Conservation (phyloP, 495 filamentous ascomycete species). For the Aspergillus biplanus region DNA sequence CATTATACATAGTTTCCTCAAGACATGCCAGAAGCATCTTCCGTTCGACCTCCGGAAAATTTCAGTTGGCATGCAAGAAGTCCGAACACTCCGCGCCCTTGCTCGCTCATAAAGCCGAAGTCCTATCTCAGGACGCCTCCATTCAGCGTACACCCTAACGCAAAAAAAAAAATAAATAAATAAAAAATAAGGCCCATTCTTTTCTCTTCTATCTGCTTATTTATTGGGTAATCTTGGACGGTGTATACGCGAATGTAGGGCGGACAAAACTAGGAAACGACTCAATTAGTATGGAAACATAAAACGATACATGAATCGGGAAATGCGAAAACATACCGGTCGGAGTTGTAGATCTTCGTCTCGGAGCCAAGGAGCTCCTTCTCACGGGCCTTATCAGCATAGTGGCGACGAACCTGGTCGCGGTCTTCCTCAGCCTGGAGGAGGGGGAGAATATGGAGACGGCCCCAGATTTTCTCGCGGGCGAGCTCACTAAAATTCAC, state of each 20-base stretch:
- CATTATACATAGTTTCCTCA: slow-evolving; percentile 29
- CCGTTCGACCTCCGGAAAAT: not conserved
- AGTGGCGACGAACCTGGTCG: slow-evolving; percentile 82
- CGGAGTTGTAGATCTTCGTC: slow-evolving; percentile 80
- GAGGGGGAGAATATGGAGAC: slow-evolving; percentile 88
- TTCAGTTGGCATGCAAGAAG: not conserved
- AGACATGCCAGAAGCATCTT: slow-evolving; percentile 1
- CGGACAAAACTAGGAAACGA: slow-evolving; percentile 44
- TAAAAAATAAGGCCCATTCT: slow-evolving; percentile 13
- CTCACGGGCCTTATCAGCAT: slow-evolving; percentile 86
- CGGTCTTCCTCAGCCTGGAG: slow-evolving; percentile 96
- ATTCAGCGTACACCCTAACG: not conserved
- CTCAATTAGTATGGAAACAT: too few relatives aligned
- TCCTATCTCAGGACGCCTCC: not conserved
- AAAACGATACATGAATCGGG: too few relatives aligned
- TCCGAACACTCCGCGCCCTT: slow-evolving; percentile 1
- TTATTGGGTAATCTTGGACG: slow-evolving; percentile 45
- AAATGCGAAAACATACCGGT: slow-evolving; percentile 63
- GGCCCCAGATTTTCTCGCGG: slow-evolving; percentile 96
- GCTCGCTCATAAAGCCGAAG: not conserved
- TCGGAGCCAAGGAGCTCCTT: slow-evolving; percentile 84
- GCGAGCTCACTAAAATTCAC: slow-evolving; percentile 72
- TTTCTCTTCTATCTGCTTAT: not conserved
- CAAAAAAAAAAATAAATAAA: not conserved
- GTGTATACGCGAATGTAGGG: slow-evolving; percentile 51